Evolutionary conservation across 139 green algal species (phyloP).

Genomic region (Micractinium conductrix): DNA sequence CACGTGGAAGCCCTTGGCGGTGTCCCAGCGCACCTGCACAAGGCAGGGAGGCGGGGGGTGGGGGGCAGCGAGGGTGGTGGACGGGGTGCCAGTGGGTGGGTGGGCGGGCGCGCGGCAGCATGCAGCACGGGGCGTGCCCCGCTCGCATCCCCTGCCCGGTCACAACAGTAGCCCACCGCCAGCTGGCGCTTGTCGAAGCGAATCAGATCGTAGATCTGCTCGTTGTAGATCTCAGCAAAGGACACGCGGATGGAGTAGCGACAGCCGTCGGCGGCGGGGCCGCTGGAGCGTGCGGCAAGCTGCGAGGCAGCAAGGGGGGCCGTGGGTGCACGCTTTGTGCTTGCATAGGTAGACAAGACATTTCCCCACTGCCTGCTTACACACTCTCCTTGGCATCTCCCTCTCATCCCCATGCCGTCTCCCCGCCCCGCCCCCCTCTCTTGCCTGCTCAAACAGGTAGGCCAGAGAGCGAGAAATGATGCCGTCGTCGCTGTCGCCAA

Average conservation of each 20-base stretch:
- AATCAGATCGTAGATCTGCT: slow-evolving; percentile 85
- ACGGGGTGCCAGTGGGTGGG: neutral
- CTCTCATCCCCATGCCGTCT: no score
- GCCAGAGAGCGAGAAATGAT: slow-evolving; percentile 70
- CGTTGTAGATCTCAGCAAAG: slow-evolving; percentile 95
- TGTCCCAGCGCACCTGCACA: slow-evolving; percentile 79
- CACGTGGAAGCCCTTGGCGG: slow-evolving; percentile 77
- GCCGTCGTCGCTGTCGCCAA: slow-evolving; percentile 71
- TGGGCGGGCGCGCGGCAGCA: neutral
- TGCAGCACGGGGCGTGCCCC: neutral
- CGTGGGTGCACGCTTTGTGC: no score
- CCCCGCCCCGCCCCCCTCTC: no score
- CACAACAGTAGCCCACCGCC: slow-evolving; percentile 4
- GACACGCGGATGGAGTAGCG: slow-evolving; percentile 50
- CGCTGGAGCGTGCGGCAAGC: no score
- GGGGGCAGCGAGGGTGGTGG: no score
- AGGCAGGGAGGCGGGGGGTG: neutral
- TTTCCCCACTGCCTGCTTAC: no score
- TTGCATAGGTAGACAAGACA: no score
- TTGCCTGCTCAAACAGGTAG: slow-evolving; percentile 78
- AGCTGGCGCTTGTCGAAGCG: slow-evolving; percentile 66
- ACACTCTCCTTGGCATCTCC: no score
- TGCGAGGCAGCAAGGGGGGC: no score
- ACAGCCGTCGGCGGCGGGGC: slow-evolving; percentile 20
- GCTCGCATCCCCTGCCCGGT: no score